phyloP scores from a whole-genome alignment of 805 yeast species.

The Wickerhamiella hasegawae region DNA sequence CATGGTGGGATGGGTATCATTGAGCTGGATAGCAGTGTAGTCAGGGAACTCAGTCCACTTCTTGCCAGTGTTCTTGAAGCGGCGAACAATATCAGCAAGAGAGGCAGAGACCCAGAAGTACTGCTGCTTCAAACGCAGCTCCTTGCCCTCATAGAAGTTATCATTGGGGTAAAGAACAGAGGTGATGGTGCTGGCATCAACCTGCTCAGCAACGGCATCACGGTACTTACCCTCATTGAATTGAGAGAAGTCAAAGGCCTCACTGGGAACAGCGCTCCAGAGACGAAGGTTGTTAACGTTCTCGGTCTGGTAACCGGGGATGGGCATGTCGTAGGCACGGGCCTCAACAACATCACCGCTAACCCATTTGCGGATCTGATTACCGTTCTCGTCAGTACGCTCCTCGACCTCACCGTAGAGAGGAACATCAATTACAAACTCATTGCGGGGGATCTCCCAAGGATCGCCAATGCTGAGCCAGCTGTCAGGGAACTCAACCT shows the following conservation, averaged over 20 bases:
- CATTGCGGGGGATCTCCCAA: conserved; percentile 82
- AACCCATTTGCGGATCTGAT: conserved; percentile 50
- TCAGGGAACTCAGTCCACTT: conserved; percentile 77
- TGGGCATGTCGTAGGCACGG: conserved; percentile 79
- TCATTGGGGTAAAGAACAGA: conserved; percentile 90
- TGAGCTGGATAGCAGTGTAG: conserved; percentile 78
- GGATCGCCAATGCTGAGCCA: conserved; percentile 84
- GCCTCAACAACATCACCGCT: conserved; percentile 87
- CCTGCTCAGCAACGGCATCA: conserved; percentile 70
- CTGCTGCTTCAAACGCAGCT: conserved; percentile 83
- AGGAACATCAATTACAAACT: conserved; percentile 78
- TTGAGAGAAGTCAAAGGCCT: conserved; percentile 80
- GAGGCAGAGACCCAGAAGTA: conserved; percentile 96
- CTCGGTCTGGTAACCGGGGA: conserved; percentile 66
- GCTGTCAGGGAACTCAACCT: conserved; percentile 87
- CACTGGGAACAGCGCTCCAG: conserved; percentile 82
- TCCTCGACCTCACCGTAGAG: conserved; percentile 62
- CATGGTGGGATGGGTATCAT: conserved; percentile 88
- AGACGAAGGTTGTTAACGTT: conserved; percentile 79
- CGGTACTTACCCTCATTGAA: conserved; percentile 85
- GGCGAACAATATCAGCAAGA: conserved; percentile 73
- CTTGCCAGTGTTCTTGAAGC: conserved; percentile 63
- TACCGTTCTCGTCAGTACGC: conserved; percentile 33
- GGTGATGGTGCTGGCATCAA: conserved; percentile 80
- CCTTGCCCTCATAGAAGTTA: conserved; percentile 82